Evolutionary conservation across 352 stramenopile species (phyloP).

Genomic region (Phytophthora pisi): DNA sequence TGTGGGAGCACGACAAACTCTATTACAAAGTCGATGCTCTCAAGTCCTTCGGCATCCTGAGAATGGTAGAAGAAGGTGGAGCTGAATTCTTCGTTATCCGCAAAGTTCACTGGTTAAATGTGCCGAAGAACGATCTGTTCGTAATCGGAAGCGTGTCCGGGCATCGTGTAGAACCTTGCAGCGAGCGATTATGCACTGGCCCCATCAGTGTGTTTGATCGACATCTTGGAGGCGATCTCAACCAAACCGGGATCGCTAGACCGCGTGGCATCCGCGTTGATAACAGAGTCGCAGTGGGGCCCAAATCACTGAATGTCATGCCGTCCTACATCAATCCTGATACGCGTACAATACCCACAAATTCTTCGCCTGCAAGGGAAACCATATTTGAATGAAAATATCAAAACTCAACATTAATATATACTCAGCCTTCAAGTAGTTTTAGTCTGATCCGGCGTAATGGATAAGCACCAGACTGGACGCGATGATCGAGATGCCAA

Average conservation of each 20-base stretch:
- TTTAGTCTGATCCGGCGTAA: conserved; percentile 57
- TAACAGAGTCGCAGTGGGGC: conserved; percentile 11
- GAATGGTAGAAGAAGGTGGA: conserved; percentile 14
- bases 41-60: conserved; percentile 28
- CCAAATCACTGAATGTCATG: conserved; percentile 2
- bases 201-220: conserved; percentile 18
- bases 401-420: too few species aligned
- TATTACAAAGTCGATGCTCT: conserved; percentile 28
- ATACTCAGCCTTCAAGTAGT: not conserved
- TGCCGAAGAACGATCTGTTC: conserved; percentile 23
- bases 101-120: conserved; percentile 20
- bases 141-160: conserved; percentile 20
- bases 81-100: conserved; percentile 25
- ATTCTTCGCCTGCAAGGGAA: not conserved
- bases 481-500: conserved; percentile 88
- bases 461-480: conserved; percentile 88
- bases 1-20: conserved; percentile 17
- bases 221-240: conserved; percentile 1
- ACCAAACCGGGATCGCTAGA: not conserved
- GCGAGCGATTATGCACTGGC: conserved; percentile 13
- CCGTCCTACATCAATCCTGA: not conserved
- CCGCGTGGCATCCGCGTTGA: not conserved
- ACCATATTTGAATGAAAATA: not conserved
- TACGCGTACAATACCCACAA: not conserved
- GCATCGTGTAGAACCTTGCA: conserved; percentile 17